phyloP scores from a whole-genome alignment of 2,329 filamentous ascomycete species.

The Fusarium liriodendri region DNA sequence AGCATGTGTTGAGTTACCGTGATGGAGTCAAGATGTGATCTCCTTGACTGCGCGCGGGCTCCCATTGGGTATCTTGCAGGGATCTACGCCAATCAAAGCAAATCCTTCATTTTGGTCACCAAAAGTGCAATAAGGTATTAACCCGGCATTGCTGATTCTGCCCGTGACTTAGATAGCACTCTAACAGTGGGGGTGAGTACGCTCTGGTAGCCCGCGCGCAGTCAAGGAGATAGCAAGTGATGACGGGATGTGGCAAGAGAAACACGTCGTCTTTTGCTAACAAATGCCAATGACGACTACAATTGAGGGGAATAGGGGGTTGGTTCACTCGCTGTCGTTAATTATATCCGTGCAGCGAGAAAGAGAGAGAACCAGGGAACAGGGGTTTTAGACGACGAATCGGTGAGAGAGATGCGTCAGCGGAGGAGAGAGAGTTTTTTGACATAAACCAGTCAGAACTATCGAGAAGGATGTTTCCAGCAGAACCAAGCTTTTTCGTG shows the following conservation, averaged over 20 bases:
- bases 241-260: background rate
- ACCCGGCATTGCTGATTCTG: too few relatives aligned
- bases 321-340: background rate
- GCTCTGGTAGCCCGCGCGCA: too few relatives aligned
- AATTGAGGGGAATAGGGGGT: conserved; percentile 17
- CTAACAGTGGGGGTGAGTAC: too few relatives aligned
- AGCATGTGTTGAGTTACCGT: background rate
- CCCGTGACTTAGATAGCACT: too few relatives aligned
- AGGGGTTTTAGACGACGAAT: background rate
- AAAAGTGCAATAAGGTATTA: too few relatives aligned
- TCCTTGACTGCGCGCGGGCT: too few relatives aligned
- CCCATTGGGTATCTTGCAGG: too few relatives aligned
- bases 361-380: background rate
- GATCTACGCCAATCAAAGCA: too few relatives aligned
- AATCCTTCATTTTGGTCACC: too few relatives aligned
- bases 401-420: background rate
- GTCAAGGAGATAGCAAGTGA: background rate
- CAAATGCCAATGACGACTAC: conserved; percentile 6
- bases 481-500: background rate
- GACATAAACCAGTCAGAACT: background rate
- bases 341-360: conserved; percentile 1
- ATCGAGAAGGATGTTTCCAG: background rate
- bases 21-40: background rate
- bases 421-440: background rate
- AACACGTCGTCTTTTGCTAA: background rate